These are phyloP conservation scores for Carex scoparia DNA, from an alignment of 176 grass and related monocot species.

Conservation along the genomic window DNA sequence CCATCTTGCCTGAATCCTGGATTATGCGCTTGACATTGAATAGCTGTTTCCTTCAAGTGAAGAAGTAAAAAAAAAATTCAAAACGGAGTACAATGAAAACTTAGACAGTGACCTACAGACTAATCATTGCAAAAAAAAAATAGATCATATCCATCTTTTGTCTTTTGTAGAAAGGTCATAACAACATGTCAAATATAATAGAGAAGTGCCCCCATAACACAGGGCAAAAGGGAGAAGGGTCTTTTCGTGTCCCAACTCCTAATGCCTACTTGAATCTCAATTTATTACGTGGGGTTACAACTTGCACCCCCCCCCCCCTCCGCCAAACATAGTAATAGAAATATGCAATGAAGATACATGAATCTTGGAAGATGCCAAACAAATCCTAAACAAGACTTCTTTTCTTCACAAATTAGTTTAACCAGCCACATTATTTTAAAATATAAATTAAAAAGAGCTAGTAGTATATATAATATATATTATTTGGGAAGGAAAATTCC, in stretches of 20 bases:
- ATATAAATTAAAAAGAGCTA: neutral
- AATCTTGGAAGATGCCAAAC: neutral
- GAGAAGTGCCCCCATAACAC: neutral
- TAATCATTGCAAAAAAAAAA: neutral
- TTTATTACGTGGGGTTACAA: neutral
- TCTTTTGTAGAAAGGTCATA: neutral
- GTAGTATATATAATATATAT: neutral
- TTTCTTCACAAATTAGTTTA: neutral
- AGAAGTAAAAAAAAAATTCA: neutral
- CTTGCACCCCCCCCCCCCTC: no score
- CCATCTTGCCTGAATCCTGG: constrained; percentile 20
- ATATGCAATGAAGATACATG: neutral
- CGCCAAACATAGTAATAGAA: no score
- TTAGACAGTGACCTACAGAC: neutral
- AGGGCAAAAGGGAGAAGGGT: no score
- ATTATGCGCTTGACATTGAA: neutral
- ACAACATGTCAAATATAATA: neutral
- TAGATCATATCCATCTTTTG: neutral
- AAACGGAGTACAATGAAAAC: neutral
- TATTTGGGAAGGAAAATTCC: neutral
- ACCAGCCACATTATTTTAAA: neutral
- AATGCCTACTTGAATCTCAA: neutral
- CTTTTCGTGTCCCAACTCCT: neutral
- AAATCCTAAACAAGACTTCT: neutral
- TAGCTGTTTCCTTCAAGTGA: constrained; percentile 10